Conservation (phyloP, 495 filamentous ascomycete genomes). For the Penicillium cosmopolitanum region DNA sequence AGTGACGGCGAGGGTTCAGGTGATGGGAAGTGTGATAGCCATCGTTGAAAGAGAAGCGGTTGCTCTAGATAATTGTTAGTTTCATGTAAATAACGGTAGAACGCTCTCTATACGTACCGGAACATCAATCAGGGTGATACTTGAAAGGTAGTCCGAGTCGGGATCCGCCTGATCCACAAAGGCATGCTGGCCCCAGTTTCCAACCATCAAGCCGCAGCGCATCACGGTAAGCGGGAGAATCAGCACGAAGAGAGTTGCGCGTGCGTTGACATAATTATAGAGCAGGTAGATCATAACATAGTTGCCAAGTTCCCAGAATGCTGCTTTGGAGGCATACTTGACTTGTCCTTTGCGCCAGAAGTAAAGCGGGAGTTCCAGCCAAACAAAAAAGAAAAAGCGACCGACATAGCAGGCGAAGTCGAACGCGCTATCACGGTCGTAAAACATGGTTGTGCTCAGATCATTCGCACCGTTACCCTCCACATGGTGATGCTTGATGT, state of each 20-base stretch:
- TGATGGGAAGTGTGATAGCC: constrained; percentile 81
- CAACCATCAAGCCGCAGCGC: constrained; percentile 69
- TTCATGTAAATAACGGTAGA: background rate
- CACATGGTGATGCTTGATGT: constrained; percentile 84
- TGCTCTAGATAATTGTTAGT: constrained; percentile 52
- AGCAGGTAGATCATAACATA: constrained; percentile 53
- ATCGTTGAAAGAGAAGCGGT: constrained; percentile 76
- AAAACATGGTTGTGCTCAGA: constrained; percentile 73
- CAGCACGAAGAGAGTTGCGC: constrained; percentile 61
- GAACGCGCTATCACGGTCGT: constrained; percentile 67
- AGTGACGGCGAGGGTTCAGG: constrained; percentile 72
- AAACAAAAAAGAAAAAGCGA: constrained; percentile 72
- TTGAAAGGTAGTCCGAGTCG: constrained; percentile 69
- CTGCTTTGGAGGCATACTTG: constrained; percentile 52
- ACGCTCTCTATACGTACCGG: constrained; percentile 51
- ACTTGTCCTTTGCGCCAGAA: constrained; percentile 62
- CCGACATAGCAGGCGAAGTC: constrained; percentile 70
- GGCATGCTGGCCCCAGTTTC: constrained; percentile 78
- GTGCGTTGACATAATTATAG: constrained; percentile 48
- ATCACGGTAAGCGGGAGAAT: constrained; percentile 62
- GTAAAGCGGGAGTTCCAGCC: constrained; percentile 75
- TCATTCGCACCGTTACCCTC: constrained; percentile 80
- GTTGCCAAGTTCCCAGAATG: constrained; percentile 59
- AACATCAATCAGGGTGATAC: constrained; percentile 74
- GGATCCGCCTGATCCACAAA: constrained; percentile 71